phyloP scores from a whole-genome alignment of 148 eudicot genomes.

The Vaccinium vitisidaea region DNA sequence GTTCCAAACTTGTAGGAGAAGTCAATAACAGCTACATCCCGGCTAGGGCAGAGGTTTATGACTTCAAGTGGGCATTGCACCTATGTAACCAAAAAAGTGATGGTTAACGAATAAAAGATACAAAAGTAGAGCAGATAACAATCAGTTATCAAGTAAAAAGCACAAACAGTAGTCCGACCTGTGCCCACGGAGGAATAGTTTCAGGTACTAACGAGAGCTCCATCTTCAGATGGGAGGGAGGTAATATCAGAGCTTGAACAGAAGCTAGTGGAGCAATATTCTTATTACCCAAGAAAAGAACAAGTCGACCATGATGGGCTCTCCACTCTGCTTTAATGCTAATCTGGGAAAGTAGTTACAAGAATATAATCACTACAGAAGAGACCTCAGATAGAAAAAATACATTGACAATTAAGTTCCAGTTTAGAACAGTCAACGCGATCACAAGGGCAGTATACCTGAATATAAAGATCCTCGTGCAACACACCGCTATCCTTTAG shows the following conservation, averaged over 20 bases:
- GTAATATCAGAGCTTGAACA: constrained; percentile 76
- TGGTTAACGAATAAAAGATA: neutral
- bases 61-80: constrained; percentile 98
- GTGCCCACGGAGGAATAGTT: constrained; percentile 95
- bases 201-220: constrained; percentile 91
- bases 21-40: constrained; percentile 92
- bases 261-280: constrained; percentile 78
- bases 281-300: constrained; percentile 92
- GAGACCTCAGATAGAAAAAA: neutral
- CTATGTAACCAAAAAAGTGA: constrained; percentile 29
- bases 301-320: constrained; percentile 80
- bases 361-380: neutral
- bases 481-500: constrained; percentile 95
- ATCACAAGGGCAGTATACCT: constrained; percentile 42
- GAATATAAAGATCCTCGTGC: constrained; percentile 90
- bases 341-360: constrained; percentile 46
- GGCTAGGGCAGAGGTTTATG: constrained; percentile 79
- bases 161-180: constrained; percentile 41
- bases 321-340: constrained; percentile 98
- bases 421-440: neutral
- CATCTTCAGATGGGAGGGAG: constrained; percentile 77
- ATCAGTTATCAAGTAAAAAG: neutral
- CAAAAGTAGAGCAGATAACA: constrained; percentile 12
- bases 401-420: neutral
- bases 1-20: constrained; percentile 79